phyloP scores from a whole-genome alignment of 2,329 filamentous ascomycete species.

The Diaporthe australafricana region DNA sequence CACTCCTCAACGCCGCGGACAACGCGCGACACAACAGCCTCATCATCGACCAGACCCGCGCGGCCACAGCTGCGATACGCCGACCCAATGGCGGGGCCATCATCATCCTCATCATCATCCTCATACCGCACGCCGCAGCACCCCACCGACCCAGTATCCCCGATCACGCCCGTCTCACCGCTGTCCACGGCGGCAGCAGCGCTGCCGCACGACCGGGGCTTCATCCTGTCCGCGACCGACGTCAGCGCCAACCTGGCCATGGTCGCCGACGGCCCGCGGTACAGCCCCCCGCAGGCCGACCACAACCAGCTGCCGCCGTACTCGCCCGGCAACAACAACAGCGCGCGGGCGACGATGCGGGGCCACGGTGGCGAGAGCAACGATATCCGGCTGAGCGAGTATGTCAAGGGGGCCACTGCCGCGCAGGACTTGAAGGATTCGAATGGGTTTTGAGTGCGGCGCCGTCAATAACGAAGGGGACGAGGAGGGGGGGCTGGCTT shows the following conservation, averaged over 20 bases:
- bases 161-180: constrained; percentile 10
- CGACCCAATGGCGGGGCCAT: neutral
- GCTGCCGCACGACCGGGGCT: neutral
- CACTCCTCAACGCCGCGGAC: neutral
- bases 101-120: constrained; percentile 9
- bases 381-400: constrained; percentile 51
- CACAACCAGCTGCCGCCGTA: constrained; percentile 34
- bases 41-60: neutral
- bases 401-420: constrained; percentile 51
- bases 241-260: constrained; percentile 45
- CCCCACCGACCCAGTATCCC: neutral
- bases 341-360: constrained; percentile 44
- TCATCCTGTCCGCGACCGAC: constrained; percentile 35
- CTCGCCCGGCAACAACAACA: constrained; percentile 44
- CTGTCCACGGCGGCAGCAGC: neutral
- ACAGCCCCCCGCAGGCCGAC: constrained; percentile 9
- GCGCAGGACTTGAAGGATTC: constrained; percentile 51
- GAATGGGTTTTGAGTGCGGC: constrained; percentile 34
- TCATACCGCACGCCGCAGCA: neutral
- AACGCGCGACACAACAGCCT: neutral
- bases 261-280: constrained; percentile 47
- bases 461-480: neutral
- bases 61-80: constrained; percentile 2
- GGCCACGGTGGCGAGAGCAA: constrained; percentile 50
- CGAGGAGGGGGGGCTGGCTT: neutral